Percentiles rank a stretch among this genome's conserved stretches.
phyloP scores from a whole-genome alignment of 2,329 filamentous ascomycete genomes.

The Epichloe festucae region DNA sequence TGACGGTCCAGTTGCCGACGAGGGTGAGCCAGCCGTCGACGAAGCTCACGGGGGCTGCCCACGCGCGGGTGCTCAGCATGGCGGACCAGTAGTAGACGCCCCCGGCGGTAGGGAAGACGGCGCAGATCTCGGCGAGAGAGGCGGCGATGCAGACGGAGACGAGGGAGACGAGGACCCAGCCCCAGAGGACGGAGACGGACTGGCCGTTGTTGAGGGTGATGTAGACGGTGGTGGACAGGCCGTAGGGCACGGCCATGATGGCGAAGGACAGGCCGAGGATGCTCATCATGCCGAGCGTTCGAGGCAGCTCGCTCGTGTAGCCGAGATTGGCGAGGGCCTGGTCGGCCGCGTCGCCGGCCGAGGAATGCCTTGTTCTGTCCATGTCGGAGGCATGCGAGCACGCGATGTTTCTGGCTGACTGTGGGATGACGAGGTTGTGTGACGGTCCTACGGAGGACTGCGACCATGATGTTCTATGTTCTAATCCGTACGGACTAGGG shows the following conservation, averaged over 20 bases:
- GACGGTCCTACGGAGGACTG: no score
- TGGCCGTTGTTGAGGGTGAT: conserved; percentile 57
- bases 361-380: conserved; percentile 7
- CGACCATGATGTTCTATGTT: no score
- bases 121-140: conserved; percentile 60
- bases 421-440: background rate
- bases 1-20: conserved; percentile 58
- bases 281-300: conserved; percentile 36
- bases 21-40: conserved; percentile 64
- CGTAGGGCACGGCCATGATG: conserved; percentile 38
- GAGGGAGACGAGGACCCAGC: conserved; percentile 46
- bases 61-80: conserved; percentile 46
- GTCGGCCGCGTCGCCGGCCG: conserved; percentile 20
- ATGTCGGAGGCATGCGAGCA: background rate
- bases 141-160: conserved; percentile 62
- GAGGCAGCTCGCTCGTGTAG: conserved; percentile 36
- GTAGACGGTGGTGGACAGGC: conserved; percentile 34
- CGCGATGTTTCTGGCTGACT: background rate
- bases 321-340: conserved; percentile 33
- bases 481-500: no score
- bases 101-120: conserved; percentile 48
- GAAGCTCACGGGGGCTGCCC: conserved; percentile 53
- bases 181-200: conserved; percentile 62
- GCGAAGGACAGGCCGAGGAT: conserved; percentile 37
- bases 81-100: conserved; percentile 66